Base-by-base conservation (phyloP, 305 asterid species). In the Fraxinus baroniana region DNA sequence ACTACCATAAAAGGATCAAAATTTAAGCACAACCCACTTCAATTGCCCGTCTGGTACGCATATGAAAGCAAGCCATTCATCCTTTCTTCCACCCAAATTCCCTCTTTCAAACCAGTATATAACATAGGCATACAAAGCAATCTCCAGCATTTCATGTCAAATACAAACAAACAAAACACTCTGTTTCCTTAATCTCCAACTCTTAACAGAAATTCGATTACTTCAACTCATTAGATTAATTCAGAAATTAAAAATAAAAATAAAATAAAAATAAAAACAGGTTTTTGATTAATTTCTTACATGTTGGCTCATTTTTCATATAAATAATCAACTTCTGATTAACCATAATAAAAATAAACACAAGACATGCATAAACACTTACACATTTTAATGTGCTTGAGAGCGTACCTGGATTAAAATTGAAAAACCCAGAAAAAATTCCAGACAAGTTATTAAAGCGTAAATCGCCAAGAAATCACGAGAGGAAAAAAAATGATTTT, bases 131-230 rank as follows among this genome's bases (percentile, higher is more conserved):
- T 52, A 64, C 22, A 37, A 73, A 57, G 57, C 75, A 20, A 20
- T 24, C 36, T 76, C 86, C 70, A 66, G 33, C 3, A 30, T 57
- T 77, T 80, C 74, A 83, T 81, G 78, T 74, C 80, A 81, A 80
- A 82, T 76, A 74, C 79, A 52, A 57, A 70, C 35, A 64, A 30
- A 77, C 52, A 24, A 78, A 79, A 79, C 74, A 66, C 83, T 72
- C 78, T 80, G 81, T 81, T 84, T 87, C 44, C 89, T 85, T 80
- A 49, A 41, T 55, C 46, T 83, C 64, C 39, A 88, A 83, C 85
- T 82, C 30, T 49, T 15, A 49, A 44, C 62, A 82, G 74, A 62
- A 72, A 28, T 5, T 44, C 41, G 10, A 52, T 74, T 10, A 68
- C 18, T 68, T 68, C 18, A 28, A 28, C 13, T 68, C 18, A 26